Base-by-base conservation (phyloP, 345 rosid species). In the Lepidium aucheri region DNA sequence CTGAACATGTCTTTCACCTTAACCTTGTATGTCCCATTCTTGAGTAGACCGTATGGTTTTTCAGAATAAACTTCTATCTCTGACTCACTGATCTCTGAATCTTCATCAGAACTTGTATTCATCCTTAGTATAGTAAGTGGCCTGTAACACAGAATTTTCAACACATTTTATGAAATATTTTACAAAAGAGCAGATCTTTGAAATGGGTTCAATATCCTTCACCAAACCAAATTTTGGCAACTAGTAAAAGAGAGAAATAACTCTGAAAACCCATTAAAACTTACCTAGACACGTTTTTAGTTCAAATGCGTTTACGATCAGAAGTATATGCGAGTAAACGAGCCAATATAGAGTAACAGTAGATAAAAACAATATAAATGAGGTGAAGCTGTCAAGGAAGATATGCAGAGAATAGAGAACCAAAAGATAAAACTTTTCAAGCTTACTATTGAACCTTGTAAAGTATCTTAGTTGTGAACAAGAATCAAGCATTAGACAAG, bases 1-100 rank as follows among this genome's bases (percentile, higher is more conserved):
- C 85, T 81, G 61, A 92, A 73, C 55, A 38, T 40, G 30, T 83
- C 88, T 74, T 80, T 86, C 28, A 78, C 81, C 78, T 80, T 81
- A 3, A 92, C 98, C 70, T 80, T 87, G 57, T 53, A 69, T 17
- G 69, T 63, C 11, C 93, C 91, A 9, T 80, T 41, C 50, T 20
- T 69, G 20, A 92, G 60, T 28, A 69, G 75, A 26, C 72, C 75
- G 68, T 89, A 87, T 2, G 97, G 95, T 60, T 82, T 87, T 9
- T 81, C 86, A 10, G 41, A 13, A 36, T 84, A 81, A 8, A 73
- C 87, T 56, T 53, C 58, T 10, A 92, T 81, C 85, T 92, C 98
- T 9, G 95, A 86, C 18, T 92, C 97, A 59, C 94, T 85, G 41
- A 86, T 71, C 32, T 93, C 96, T 3, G 97, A 92, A 66, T 84